Base-by-base conservation (phyloP, 805 yeast species). In the Millerago galiae region DNA sequence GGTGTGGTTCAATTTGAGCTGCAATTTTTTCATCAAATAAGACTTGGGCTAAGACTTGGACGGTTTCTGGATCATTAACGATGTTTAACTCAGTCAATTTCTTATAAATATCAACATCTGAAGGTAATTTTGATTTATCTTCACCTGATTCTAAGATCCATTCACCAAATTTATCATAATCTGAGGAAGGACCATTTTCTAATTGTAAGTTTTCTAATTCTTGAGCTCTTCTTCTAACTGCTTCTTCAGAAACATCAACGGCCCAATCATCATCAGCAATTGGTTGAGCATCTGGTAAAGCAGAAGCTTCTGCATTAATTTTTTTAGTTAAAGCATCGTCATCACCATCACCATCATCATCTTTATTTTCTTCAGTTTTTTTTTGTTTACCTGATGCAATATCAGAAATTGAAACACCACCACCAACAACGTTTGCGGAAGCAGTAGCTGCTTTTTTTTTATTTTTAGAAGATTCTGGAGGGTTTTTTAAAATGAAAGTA, bases 191-290 rank as follows among this genome's bases (percentile, higher is more conserved):
- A 21, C 24, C 65, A 42, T 60, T 54, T 51, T 55, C 63, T 45
- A 74, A 62, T 34, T 67, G 55, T 45, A 77, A 68, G 18, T 81
- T 88, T 65, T 88, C 95, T 51, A 89, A 73, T 62, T 86, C 95
- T 55, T 79, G 70, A 35, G 95, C 96, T 68, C 99, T 85, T 36
- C 85, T 88, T 60, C 83, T 81, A 51, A 91, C 87, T 45, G 98
- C 98, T 68, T 89, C 98, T 63, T 86, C 93, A 38, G 95, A 85
- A 77, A 90, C 87, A 65, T 91, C 99, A 34, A 90, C 96, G 15
- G 96, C 88, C 98, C 98, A 91, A 52, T 87, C 95, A 53, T 86
- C 97, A 60, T 89, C 96, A 50, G 81, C 81, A 42, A 85, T 83
- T 37, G 67, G 72, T 47, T 75, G 80, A 46, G 78, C 75, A 38